Percentiles rank a stretch among this genome's conserved stretches.
Conservation (phyloP, 2,329 filamentous ascomycete genomes). For the Trichoderma aggressivum region DNA sequence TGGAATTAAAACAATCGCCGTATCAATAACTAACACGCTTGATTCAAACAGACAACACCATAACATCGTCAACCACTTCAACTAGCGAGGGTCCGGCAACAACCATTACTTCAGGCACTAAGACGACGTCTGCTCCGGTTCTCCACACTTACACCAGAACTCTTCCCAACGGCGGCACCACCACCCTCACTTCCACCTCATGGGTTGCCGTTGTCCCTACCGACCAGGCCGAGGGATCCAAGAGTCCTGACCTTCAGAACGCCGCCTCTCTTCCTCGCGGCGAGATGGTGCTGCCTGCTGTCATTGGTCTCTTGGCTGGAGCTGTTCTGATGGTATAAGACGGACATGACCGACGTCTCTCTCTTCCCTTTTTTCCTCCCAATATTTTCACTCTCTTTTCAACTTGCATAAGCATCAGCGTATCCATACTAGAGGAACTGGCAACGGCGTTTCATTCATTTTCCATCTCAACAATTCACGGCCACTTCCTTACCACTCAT, state of each 20-base stretch:
- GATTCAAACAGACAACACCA: not conserved
- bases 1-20: not conserved
- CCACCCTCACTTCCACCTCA: slow-evolving; percentile 48
- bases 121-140: slow-evolving; percentile 37
- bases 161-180: slow-evolving; percentile 42
- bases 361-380: not conserved
- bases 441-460: slow-evolving; percentile 16
- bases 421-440: slow-evolving; percentile 6
- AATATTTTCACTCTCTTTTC: not conserved
- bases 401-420: not conserved
- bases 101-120: slow-evolving; percentile 34
- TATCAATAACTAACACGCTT: not conserved
- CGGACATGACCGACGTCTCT: not conserved
- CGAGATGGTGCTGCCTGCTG: slow-evolving; percentile 26
- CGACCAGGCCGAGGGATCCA: slow-evolving; percentile 27
- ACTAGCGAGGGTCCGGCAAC: not conserved
- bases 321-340: slow-evolving; percentile 30
- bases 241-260: slow-evolving; percentile 38
- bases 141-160: slow-evolving; percentile 45
- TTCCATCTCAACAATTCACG: slow-evolving; percentile 5
- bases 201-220: slow-evolving; percentile 45
- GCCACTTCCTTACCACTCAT: slow-evolving; percentile 15
- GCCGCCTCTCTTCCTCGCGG: slow-evolving; percentile 28
- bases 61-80: slow-evolving; percentile 21
- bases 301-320: slow-evolving; percentile 29